phyloP scores from a whole-genome alignment of 257 asterid species.

The Lycium ferocissimum region DNA sequence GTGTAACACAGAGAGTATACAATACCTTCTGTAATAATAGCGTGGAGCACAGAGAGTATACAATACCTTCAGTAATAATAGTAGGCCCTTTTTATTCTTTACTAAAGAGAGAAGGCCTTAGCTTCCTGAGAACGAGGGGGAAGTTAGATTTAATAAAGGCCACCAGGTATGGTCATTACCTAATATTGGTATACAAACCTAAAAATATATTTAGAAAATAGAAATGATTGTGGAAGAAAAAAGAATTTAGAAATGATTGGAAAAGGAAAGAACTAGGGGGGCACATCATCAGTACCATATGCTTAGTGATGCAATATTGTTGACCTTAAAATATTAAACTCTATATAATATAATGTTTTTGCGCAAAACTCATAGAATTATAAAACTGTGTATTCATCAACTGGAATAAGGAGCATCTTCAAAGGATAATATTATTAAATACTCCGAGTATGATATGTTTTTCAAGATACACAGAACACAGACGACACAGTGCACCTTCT shows the following conservation, averaged over 20 bases:
- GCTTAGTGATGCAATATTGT: background rate
- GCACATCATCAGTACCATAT: background rate
- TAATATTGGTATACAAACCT: background rate
- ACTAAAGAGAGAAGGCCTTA: background rate
- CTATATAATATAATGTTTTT: constrained; percentile 3
- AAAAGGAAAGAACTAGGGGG: constrained; percentile 11
- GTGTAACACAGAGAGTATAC: too few species aligned
- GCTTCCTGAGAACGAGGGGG: background rate
- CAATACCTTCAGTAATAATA: background rate
- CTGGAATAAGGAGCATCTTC: background rate
- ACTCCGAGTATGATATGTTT: constrained; percentile 4
- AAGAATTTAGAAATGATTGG: background rate
- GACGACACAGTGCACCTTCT: constrained; percentile 45
- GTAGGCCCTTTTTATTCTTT: background rate
- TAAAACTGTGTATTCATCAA: background rate
- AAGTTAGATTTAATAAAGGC: background rate
- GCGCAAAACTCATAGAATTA: background rate
- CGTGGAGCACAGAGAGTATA: too few species aligned
- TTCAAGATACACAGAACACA: constrained; percentile 34
- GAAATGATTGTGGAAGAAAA: background rate
- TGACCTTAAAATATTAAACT: background rate
- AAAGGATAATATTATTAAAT: constrained; percentile 27
- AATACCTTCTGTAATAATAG: background rate
- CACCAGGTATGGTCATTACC: constrained; percentile 22
- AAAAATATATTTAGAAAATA: background rate